Evolutionary conservation across 305 asterid genomes (phyloP), one percentile per base, ranked within the genome.

Genomic region (Fraxinus albicans): DNA sequence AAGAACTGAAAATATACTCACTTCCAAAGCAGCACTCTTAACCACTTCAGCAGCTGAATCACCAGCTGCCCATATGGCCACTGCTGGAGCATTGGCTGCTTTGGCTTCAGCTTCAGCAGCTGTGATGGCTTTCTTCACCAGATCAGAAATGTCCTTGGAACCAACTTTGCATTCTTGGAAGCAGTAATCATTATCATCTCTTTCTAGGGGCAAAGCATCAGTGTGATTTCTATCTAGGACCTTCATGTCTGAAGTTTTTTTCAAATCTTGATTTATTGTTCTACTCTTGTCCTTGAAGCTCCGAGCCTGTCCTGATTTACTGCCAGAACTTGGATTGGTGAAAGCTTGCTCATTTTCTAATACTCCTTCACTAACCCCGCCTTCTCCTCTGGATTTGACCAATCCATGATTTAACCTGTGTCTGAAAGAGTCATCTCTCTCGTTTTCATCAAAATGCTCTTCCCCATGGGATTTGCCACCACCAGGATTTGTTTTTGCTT

Each of bases 101-200:
- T 92, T 90, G 79, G 99, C 99, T 91, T 97, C 99, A 77, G 98
- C 93, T 88, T 95, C 99, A 83, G 99, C 99, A 88, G 99, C 98
- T 85, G 88, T 84, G 81, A 97, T 95, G 81, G 99, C 99, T 85
- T 88, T 93, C 89, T 89, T 93, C 70, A 97, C 99, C 85, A 94
- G 85, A 79, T 91, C 93, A 80, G 91, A 87, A 38, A 95, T 89
- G 89, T 94, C 98, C 78, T 84, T 94, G 81, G 93, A 89, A 70
- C 99, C 99, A 82, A 97, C 85, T 89, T 82, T 92, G 88, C 99
- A 97, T 58, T 87, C 95, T 87, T 86, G 92, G 91, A 94, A 97
- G 90, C 98, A 97, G 76, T 95, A 98, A 87, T 97, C 99, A 86
- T 83, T 85, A 79, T 91, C 98, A 10, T 89, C 98, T 88, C 99